Conservation (phyloP, 179 eudicot species). For the Beta lomatogona region DNA sequence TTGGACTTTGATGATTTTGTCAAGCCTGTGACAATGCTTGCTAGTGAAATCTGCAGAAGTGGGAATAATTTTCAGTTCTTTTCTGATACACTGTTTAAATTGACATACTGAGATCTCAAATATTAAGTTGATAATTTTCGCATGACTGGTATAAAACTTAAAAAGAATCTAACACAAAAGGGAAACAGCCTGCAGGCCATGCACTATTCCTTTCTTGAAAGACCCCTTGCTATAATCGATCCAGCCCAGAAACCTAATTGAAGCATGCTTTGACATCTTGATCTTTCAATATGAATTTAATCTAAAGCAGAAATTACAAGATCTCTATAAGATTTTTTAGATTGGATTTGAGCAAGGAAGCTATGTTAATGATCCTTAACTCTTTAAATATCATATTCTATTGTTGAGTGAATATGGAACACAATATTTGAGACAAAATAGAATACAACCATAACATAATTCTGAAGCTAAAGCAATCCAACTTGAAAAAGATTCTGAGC, state of each 20-base stretch:
- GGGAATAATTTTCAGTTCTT: neutral
- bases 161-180: neutral
- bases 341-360: neutral
- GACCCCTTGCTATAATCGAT: neutral
- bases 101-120: neutral
- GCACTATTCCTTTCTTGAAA: too few relatives aligned
- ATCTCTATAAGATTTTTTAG: neutral
- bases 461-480: neutral
- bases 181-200: too few relatives aligned
- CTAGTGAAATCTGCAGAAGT: slow-evolving; percentile 2
- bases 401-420: neutral
- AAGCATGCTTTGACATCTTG: neutral
- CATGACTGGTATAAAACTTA: neutral
- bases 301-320: neutral
- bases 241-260: neutral
- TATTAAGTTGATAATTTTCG: neutral
- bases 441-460: neutral
- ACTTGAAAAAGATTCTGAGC: neutral
- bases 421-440: neutral
- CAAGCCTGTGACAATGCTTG: neutral
- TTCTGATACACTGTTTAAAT: neutral
- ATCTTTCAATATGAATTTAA: neutral
- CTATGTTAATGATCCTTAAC: neutral
- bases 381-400: neutral
- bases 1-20: neutral